These are phyloP conservation scores for Myriosclerotinia duriaeana DNA, from an alignment of 2,329 filamentous ascomycete genomes.

Conservation along the genomic window DNA sequence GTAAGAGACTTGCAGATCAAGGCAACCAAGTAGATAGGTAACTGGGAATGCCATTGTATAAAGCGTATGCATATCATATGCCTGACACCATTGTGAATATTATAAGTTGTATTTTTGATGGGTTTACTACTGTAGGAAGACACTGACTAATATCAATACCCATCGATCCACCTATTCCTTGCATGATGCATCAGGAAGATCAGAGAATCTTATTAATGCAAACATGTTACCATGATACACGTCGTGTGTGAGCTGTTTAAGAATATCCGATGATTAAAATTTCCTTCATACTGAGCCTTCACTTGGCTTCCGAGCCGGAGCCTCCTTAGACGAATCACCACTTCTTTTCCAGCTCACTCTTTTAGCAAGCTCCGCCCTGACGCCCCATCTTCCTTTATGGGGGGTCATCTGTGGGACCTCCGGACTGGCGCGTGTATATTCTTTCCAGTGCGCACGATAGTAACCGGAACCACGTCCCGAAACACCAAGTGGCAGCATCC, in stretches of 20 bases:
- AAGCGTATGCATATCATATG: too few relatives aligned
- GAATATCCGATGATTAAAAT: neutral
- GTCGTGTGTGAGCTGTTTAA: neutral
- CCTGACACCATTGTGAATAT: too few relatives aligned
- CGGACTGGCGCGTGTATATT: neutral
- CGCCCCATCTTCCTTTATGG: conserved; percentile 3
- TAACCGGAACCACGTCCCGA: neutral
- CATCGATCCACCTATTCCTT: neutral
- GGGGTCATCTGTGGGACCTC: neutral
- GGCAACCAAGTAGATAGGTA: too few relatives aligned
- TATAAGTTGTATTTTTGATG: too few relatives aligned
- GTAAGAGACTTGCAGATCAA: too few relatives aligned
- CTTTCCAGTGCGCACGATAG: conserved; percentile 1
- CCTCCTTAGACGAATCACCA: neutral
- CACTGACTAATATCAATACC: too few relatives aligned
- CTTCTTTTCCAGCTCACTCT: conserved; percentile 5
- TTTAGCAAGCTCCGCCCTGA: neutral
- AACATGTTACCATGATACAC: neutral
- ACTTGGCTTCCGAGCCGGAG: neutral
- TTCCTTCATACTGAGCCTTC: neutral
- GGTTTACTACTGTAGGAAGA: too few relatives aligned
- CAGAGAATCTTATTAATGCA: neutral
- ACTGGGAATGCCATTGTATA: too few relatives aligned
- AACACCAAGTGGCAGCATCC: neutral
- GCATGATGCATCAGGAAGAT: neutral